phyloP scores from a whole-genome alignment of 306 rosid species.

The Inga oerstediana region DNA sequence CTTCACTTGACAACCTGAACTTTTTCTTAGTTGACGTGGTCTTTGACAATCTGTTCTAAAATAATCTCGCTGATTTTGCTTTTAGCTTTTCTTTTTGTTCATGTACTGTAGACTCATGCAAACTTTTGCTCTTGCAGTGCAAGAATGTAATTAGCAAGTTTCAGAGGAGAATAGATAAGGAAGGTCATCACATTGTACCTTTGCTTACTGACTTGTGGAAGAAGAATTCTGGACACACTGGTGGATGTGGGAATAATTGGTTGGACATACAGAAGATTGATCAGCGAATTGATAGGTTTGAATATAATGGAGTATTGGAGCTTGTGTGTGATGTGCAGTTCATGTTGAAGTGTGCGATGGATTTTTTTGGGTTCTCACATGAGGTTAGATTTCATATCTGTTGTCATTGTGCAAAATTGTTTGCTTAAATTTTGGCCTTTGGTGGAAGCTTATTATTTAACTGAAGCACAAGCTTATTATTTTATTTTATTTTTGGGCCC shows the following conservation, averaged over 20 bases:
- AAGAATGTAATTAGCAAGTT: constrained; percentile 88
- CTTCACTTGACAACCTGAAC: not conserved
- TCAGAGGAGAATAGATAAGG: constrained; percentile 86
- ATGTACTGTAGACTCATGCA: constrained; percentile 27
- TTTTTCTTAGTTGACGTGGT: not conserved
- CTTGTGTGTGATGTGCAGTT: constrained; percentile 85
- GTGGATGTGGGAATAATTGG: constrained; percentile 63
- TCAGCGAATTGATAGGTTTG: constrained; percentile 81
- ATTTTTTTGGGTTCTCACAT: constrained; percentile 68
- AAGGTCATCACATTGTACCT: constrained; percentile 89
- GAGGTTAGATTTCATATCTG: constrained; percentile 68
- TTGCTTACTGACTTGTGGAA: constrained; percentile 92
- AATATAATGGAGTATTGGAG: constrained; percentile 86
- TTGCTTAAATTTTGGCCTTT: constrained; percentile 5
- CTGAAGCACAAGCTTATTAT: not conserved
- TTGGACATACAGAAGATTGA: constrained; percentile 85
- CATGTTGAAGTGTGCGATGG: constrained; percentile 88
- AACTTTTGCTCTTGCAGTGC: constrained; percentile 62
- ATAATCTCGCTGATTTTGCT: constrained; percentile 11
- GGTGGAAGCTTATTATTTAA: not conserved
- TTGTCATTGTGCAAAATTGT: not conserved
- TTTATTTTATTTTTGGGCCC: not conserved
- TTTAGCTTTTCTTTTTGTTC: constrained; percentile 18
- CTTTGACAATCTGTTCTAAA: not conserved
- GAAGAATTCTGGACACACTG: constrained; percentile 62